Base-by-base conservation (phyloP, 2,329 filamentous ascomycete species). In the Pseudogymnoascus pannorum region DNA sequence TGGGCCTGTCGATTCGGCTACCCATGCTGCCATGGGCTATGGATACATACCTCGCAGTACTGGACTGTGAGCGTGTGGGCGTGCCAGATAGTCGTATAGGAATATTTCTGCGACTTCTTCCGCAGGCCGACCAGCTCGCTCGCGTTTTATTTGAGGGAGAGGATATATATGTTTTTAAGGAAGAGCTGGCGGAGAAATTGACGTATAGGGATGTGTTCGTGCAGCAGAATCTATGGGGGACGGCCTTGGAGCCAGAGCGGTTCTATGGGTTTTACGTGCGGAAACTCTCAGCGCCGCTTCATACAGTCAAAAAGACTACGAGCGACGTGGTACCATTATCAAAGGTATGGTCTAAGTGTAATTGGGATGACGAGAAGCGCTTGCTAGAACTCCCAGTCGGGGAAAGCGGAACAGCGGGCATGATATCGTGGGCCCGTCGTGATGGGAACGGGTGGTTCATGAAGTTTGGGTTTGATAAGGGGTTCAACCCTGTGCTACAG, bases 1-100 rank as follows among this genome's bases (percentile, higher is more conserved):
- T 64, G 60, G 64, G 66, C 1, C 61, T 68, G 4, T 63, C 61
- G 4, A 67, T 68, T 14, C 42, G 62, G 42, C 33, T 67, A 5
- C 62, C 60, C 20, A 60, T 67, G 31, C 38, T 65, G 16, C 61
- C 61, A 18, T 67, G 64, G 65, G 65, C 60, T 8, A 67, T 66
- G 66, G 64, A 66, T 4, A 64, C 60, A 1, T 69, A 66, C 40
- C 42, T 69, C 3, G 66, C 64, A 2, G 63, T 62, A 9, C 63
- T 69, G 6, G 67, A 68, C 44, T 67, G 64, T 33, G 40, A 64
- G 33, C 42, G 24, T 14, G 7, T 22, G 14, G 20, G 36, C 5
- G n/a, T 11, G 29, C 18, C 58, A 2, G 42, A 60, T 8, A 60
- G 40, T 18, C 54, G 62, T 12, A 42, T 64, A 2, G 63, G 61